These are phyloP conservation scores for Mycena haematopus DNA, from an alignment of 768 basidiomycete species.

Conservation along the genomic window DNA sequence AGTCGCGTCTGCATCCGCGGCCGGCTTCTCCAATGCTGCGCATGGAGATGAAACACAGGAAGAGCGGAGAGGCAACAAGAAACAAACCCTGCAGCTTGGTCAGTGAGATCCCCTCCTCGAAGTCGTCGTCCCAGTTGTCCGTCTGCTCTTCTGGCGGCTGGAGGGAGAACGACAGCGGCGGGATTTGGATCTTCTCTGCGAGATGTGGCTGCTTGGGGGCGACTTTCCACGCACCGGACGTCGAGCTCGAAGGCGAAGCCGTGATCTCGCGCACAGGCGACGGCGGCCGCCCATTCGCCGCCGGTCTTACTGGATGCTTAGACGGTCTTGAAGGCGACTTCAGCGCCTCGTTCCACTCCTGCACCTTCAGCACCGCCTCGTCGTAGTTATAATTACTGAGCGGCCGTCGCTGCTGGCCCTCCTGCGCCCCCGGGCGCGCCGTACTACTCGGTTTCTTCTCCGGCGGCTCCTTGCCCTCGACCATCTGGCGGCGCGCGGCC, in stretches of 20 bases:
- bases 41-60: slow-evolving; percentile 8
- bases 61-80: not conserved
- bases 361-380: slow-evolving; percentile 92
- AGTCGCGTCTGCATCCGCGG: slow-evolving; percentile 58
- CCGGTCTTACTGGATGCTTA: slow-evolving; percentile 66
- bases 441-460: slow-evolving; percentile 40
- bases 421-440: slow-evolving; percentile 40
- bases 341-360: slow-evolving; percentile 98
- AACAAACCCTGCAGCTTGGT: slow-evolving; percentile 74
- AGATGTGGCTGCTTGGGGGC: slow-evolving; percentile 39
- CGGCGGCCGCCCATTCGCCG: slow-evolving; percentile 46
- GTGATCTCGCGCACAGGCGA: slow-evolving; percentile 48
- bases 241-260: slow-evolving; percentile 26
- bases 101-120: slow-evolving; percentile 91
- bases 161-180: slow-evolving; percentile 69
- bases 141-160: slow-evolving; percentile 85
- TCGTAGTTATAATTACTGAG: slow-evolving; percentile 88
- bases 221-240: slow-evolving; percentile 35
- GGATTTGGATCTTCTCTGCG: slow-evolving; percentile 61
- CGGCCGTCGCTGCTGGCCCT: slow-evolving; percentile 46
- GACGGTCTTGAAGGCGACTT: slow-evolving; percentile 82
- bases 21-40: slow-evolving; percentile 67
- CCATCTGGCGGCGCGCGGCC: slow-evolving; percentile 77
- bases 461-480: slow-evolving; percentile 42
- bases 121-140: slow-evolving; percentile 99